Evolutionary conservation across 306 rosid species (phyloP), one percentile per base, ranked within the genome.

Genomic region (Trifolium subterraneum): DNA sequence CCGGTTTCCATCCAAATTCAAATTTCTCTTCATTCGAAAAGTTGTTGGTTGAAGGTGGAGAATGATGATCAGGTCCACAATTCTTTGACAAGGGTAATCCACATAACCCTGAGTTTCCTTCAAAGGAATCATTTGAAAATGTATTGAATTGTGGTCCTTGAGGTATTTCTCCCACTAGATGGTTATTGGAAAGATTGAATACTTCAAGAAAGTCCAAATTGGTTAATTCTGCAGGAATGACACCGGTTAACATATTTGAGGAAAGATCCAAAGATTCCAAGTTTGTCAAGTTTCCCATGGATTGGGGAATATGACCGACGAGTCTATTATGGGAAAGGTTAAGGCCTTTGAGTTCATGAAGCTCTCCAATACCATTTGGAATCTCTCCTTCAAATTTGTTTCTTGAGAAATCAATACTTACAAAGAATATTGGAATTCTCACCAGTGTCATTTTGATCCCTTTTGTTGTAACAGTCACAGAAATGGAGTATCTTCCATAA

Each of bases 261-360:
- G 88, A 84, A 19, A 86, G 73, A 27, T 79, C 90, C 25, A 87
- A 66, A 36, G 69, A 70, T 47, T 87, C 82, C 0, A 84, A 29
- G 23, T 39, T 55, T 12, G 15, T 33, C 80, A 87, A 72, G 10
- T 48, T 48, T 15, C 4, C 22, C 2, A 48, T n/a, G 22, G 55
- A 48, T n/a, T 6, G 22, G 8, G 55, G 55, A 48, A 87, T 80
- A 1, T 0, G 4, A 51, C 88, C 82, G 1, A 8, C 33, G 4
- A 87, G 64, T 42, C 31, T 56, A n/a, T 84, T 83, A 13, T 80
- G 77, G 3, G 87, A 78, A 31, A 83, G 31, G 35, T 76, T 84
- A 18, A 84, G 77, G 8, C 72, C 79, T 64, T 1, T 58, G 10
- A 86, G 67, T 4, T 23, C 56, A 12, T 14, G 23, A 9, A 83